Base-by-base conservation (phyloP, 176 grass and related monocot species). In the Saccharum officinarum region DNA sequence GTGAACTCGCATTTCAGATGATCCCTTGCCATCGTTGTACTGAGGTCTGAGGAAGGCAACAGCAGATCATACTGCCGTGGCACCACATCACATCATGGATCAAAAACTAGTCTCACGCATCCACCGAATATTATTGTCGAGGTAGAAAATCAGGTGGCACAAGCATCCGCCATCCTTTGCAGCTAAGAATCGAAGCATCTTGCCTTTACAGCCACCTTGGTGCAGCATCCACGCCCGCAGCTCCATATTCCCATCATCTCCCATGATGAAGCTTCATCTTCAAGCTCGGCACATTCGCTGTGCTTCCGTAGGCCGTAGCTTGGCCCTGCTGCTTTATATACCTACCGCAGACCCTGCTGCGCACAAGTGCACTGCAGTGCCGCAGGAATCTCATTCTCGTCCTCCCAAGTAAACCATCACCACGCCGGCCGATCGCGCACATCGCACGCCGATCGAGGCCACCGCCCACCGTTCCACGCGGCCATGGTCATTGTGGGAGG, bases 151-250 rank as follows among this genome's bases (percentile, higher is more conserved):
- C 60, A 12, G n/a, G 17, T 73, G 55, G 41, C 49, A 23, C 44
- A 18, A 77, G 76, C 79, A 88, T 88, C 41, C 30, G 2, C 8
- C 26, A 68, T 8, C 69, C 22, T 78, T 88, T 40, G 66, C 14
- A 3, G 64, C 72, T 6, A 10, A 76, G 37, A 86, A 69, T 81
- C 18, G 73, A 50, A 86, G 86, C 86, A 89, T 86, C 86, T 79
- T 11, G 1, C 40, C 79, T 89, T 92, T 86, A 86, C 86, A 86
- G 63, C 86, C 59, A 83, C 77, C 40, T 5, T 40, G 50, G 23
- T 44, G 52, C 78, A 68, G 38, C 40, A 8, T 34, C 81, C 69
- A n/a, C 57, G 11, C 10, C 61, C n/a, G 45, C 67, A 69, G 66
- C 82, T 86, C 59, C 88, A 79, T 88, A 88, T 61, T 61, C 55